Conservation (phyloP, 805 yeast species). For the Kazachstania africana region DNA sequence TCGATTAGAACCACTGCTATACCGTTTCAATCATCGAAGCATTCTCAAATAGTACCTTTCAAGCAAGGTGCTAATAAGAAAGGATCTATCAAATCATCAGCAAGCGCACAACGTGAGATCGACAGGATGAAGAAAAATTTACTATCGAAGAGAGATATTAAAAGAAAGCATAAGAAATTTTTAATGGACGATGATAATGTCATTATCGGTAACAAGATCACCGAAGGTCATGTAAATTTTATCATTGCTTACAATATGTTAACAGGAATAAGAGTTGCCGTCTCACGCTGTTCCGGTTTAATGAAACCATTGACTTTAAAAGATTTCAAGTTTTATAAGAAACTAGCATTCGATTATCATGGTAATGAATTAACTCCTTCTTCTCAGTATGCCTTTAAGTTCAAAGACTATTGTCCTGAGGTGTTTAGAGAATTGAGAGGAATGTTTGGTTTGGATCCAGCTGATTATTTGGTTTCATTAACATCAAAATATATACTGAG, state of each 20-base stretch:
- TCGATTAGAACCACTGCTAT: constrained; percentile 16
- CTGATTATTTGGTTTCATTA: constrained; percentile 83
- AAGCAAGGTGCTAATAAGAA: background rate
- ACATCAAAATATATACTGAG: constrained; percentile 87
- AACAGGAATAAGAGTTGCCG: constrained; percentile 93
- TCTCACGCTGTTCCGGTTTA: constrained; percentile 79
- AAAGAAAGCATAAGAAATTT: constrained; percentile 31
- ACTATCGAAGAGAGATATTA: constrained; percentile 32
- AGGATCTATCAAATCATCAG: constrained; percentile 19
- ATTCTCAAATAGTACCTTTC: constrained; percentile 24
- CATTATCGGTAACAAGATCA: constrained; percentile 66
- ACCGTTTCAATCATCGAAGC: constrained; percentile 27
- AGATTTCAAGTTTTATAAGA: constrained; percentile 65
- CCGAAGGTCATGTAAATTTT: constrained; percentile 89
- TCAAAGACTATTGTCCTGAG: constrained; percentile 91
- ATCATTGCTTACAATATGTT: constrained; percentile 95
- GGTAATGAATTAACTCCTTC: constrained; percentile 90
- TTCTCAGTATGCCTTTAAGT: constrained; percentile 88
- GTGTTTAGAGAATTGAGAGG: constrained; percentile 80
- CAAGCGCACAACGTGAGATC: constrained; percentile 34
- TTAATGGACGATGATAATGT: constrained; percentile 43
- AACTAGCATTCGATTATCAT: constrained; percentile 73
- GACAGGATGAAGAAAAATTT: constrained; percentile 40
- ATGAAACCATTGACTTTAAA: constrained; percentile 55
- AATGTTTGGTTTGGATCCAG: constrained; percentile 82